Percentiles rank a stretch among this genome's conserved stretches.
Conservation (phyloP, 1,284 basidiomycete species). For the Cutaneotrichosporon dermatis region DNA sequence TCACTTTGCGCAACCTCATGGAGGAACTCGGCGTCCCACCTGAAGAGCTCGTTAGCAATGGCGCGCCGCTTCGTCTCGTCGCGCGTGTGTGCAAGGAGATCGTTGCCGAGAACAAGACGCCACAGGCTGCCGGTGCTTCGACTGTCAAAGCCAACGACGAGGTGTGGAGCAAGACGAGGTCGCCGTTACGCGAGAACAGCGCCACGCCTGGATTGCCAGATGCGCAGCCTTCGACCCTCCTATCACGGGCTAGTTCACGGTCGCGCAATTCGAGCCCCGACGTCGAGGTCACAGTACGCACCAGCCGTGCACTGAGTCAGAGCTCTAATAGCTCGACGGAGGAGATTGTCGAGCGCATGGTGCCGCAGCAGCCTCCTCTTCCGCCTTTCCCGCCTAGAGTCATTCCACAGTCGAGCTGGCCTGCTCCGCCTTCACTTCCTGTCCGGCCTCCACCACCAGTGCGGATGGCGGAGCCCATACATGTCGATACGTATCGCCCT, state of each 20-base stretch:
- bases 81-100: constrained; percentile 37
- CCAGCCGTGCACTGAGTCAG: not conserved
- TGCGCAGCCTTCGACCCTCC: not conserved
- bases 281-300: constrained; percentile 23
- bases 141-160: constrained; percentile 5
- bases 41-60: constrained; percentile 28
- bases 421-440: not conserved
- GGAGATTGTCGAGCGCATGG: constrained; percentile 23
- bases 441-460: not conserved
- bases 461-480: not conserved
- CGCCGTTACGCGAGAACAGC: not conserved
- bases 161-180: not conserved
- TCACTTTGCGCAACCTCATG: constrained; percentile 34
- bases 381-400: constrained; percentile 5
- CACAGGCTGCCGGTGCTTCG: no score
- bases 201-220: not conserved
- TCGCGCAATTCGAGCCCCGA: constrained; percentile 22
- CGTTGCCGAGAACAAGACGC: constrained; percentile 25
- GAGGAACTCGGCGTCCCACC: constrained; percentile 29
- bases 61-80: constrained; percentile 32
- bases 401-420: constrained; percentile 9
- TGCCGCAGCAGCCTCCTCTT: constrained; percentile 5
- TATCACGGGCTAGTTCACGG: not conserved
- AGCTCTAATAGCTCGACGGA: constrained; percentile 28
- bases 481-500: constrained; percentile 4